Base-by-base conservation (phyloP, 2,329 filamentous ascomycete genomes). In the Didymella keratinophila region DNA sequence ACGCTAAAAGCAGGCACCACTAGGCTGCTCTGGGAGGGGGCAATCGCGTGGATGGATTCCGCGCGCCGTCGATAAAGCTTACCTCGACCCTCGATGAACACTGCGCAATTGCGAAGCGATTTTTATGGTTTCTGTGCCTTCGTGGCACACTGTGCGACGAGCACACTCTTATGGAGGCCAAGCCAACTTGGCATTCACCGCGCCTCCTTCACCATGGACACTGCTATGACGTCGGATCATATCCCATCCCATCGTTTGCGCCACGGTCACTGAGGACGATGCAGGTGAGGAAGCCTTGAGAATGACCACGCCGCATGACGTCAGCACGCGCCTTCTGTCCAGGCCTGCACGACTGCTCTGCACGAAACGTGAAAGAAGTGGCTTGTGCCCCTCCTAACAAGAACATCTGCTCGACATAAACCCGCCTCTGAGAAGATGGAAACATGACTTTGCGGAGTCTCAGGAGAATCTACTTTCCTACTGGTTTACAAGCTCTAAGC, bases 11-110 rank as follows among this genome's bases (percentile, higher is more conserved):
- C 32, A 53, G 43, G 44, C 39, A 42, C 39, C 32, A 46, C 56
- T 58, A 58, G 32, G 56, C 49, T 43, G 14, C 44, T 53, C 21
- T 53, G 25, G 42, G 25, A 45, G 39, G 23, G 25, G 14, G 18
- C 9, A 32, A 25, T 55, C n/a, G 12, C 18, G 34, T 27, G 43
- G 16, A 36, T 16, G 32, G 25, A 16, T 27, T 32, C 48, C 27
- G 25, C n/a, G 3, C 39, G 41, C 28, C 39, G 30, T 36, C 30
- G 25, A 23, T 14, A 36, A 44, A n/a, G 30, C 41, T 32, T 49
- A 41, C 39, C n/a, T 52, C 11, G 12, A 37, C 39, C 12, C 16
- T 25, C 21, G 4, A 27, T 16, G 28, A 28, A 3, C 20, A 11
- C 1, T 27, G 11, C 36, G 21, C 46, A 20, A 14, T 3, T 20